Percentiles rank a stretch among this genome's conserved stretches.
These are phyloP conservation scores for Amaranthus palmeri DNA, from an alignment of 148 eudicot species.

Conservation along the genomic window DNA sequence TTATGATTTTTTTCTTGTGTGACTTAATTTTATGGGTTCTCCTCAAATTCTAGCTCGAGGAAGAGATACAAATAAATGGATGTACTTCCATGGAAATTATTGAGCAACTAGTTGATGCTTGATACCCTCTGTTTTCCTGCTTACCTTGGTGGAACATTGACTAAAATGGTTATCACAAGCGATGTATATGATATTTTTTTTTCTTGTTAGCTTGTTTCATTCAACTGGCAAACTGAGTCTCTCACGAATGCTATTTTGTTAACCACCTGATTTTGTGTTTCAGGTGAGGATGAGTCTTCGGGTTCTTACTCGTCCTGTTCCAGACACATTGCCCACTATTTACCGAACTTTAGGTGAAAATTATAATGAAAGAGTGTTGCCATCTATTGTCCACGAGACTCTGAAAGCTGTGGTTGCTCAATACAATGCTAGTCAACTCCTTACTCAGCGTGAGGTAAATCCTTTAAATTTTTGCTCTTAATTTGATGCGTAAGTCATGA, in stretches of 20 bases:
- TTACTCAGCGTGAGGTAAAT: conserved; percentile 92
- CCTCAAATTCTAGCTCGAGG: not conserved
- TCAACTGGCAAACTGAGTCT: not conserved
- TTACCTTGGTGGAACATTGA: not conserved
- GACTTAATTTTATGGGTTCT: not conserved
- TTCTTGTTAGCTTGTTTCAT: not conserved
- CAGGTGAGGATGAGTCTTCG: conserved; percentile 95
- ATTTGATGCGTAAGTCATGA: not conserved
- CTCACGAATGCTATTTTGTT: not conserved
- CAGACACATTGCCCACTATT: conserved; percentile 65
- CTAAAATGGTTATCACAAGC: not conserved
- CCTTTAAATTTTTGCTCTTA: not conserved
- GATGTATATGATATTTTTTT: not conserved
- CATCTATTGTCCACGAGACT: conserved; percentile 89
- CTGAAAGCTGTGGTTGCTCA: conserved; percentile 96
- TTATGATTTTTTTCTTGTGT: not conserved
- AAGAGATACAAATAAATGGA: no score
- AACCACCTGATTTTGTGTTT: conserved; percentile 8
- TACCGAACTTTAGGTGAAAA: conserved; percentile 92
- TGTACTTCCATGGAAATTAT: no score
- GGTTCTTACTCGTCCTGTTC: conserved; percentile 83
- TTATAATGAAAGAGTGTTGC: conserved; percentile 86
- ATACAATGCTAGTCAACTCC: conserved; percentile 93
- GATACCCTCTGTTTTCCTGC: not conserved
- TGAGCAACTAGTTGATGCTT: not conserved